Evolutionary conservation across 2,329 filamentous ascomycete species (phyloP).

Genomic region (Cladorrhinum sp.): DNA sequence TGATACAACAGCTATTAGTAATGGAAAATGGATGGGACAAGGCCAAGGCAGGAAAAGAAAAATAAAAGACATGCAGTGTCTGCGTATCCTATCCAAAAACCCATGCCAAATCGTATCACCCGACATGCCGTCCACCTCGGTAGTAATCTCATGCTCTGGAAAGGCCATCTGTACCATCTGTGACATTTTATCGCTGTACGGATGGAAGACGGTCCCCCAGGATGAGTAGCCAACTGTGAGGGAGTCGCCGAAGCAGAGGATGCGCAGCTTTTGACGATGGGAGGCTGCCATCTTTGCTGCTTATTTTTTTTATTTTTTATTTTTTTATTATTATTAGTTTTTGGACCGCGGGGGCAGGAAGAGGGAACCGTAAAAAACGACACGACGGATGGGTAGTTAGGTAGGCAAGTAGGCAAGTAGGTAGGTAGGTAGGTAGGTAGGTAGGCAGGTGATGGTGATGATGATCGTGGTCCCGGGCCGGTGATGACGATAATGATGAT

Average conservation of each 20-base stretch:
- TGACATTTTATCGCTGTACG: constrained; percentile 51
- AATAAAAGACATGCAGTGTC: constrained; percentile 22
- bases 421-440: no score
- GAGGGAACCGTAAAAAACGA: no score
- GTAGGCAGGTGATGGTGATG: no score
- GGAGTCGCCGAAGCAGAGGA: constrained; percentile 65
- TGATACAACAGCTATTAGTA: background rate
- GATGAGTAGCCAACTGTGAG: constrained; percentile 56
- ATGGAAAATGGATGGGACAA: background rate
- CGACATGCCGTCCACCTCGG: constrained; percentile 29
- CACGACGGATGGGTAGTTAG: no score
- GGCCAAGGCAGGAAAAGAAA: background rate
- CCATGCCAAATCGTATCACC: constrained; percentile 28
- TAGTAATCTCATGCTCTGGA: constrained; percentile 30
- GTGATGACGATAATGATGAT: no score
- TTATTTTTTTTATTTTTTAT: background rate
- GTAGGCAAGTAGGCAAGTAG: no score
- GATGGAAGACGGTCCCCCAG: constrained; percentile 43
- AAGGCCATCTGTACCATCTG: constrained; percentile 46
- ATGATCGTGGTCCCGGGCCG: no score
- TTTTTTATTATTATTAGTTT: no score
- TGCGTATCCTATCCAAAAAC: constrained; percentile 29
- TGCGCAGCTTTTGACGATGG: constrained; percentile 39
- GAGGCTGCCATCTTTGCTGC: constrained; percentile 13
- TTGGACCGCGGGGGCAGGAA: no score